Conservation (phyloP, 352 stramenopile genomes). For the Globisporangium camurandrum region DNA sequence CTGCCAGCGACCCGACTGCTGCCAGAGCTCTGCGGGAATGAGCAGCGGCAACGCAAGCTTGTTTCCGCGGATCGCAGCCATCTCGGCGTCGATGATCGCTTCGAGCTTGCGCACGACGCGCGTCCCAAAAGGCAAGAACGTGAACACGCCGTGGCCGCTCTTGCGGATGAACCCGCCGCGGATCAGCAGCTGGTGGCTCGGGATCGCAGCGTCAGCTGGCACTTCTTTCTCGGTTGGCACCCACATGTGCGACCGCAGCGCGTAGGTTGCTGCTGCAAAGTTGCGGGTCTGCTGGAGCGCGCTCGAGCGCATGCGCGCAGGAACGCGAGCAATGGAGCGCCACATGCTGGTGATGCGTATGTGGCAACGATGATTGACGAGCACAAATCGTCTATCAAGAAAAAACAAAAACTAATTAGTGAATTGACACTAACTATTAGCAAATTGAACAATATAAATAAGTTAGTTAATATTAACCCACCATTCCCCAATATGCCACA, state of each 20-base stretch:
- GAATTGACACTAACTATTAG: no score
- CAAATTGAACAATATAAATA: no score
- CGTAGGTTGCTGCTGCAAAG: neutral
- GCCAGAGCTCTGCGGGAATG: constrained; percentile 71
- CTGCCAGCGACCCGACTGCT: constrained; percentile 78
- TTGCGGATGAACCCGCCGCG: constrained; percentile 85
- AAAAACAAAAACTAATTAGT: no score
- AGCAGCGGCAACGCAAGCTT: constrained; percentile 78
- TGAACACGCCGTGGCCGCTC: constrained; percentile 70
- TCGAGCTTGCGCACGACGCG: constrained; percentile 77
- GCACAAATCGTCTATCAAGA: no score
- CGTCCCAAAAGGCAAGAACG: constrained; percentile 68
- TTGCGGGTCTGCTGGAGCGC: no score
- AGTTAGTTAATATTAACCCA: no score
- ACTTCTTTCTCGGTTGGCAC: constrained; percentile 71
- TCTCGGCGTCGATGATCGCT: constrained; percentile 73
- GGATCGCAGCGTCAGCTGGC: constrained; percentile 69
- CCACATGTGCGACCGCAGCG: constrained; percentile 51
- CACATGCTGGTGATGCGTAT: no score
- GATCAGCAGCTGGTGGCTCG: constrained; percentile 80
- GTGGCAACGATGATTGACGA: no score
- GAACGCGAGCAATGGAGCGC: no score
- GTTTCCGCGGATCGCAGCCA: constrained; percentile 71
- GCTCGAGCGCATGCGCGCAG: no score
- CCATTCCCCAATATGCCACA: no score